phyloP scores from a whole-genome alignment of 192 early-diverging fungal species.

The Entophlyctis luteolus region DNA sequence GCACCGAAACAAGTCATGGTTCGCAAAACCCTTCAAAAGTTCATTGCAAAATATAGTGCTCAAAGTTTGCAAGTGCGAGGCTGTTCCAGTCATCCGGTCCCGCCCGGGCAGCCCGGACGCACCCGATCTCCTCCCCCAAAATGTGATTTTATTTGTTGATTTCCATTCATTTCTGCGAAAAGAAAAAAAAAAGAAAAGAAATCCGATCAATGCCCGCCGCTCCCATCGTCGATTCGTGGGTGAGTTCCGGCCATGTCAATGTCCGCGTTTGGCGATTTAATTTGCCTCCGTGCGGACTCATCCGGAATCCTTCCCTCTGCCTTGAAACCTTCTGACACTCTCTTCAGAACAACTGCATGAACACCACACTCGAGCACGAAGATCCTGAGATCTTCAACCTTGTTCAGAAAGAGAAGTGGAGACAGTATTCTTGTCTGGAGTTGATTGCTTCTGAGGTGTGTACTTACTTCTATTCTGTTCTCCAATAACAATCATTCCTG shows the following conservation, averaged over 20 bases:
- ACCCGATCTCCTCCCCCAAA: neutral
- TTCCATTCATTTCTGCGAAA: too few species aligned
- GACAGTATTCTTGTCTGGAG: slow-evolving; percentile 97
- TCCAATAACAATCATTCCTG: neutral
- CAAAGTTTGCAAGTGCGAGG: too few species aligned
- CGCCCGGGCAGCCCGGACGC: too few species aligned
- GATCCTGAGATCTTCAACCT: slow-evolving; percentile 91
- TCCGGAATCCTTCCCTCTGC: too few species aligned
- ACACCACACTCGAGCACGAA: slow-evolving; percentile 85
- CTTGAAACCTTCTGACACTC: neutral
- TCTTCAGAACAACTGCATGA: slow-evolving; percentile 56
- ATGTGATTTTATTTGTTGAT: too few species aligned
- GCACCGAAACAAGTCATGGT: too few species aligned
- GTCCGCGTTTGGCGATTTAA: neutral
- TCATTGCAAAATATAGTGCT: too few species aligned
- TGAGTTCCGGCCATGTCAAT: too few species aligned
- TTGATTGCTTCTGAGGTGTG: slow-evolving; percentile 95
- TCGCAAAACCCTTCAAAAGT: too few species aligned
- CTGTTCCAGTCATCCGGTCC: too few species aligned
- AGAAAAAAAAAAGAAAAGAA: neutral
- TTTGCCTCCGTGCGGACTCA: too few species aligned
- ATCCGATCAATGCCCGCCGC: neutral
- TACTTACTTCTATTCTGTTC: neutral
- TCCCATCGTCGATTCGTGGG: neutral
- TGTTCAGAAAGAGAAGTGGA: slow-evolving; percentile 95